A percentile compares a stretch with the other conserved stretches of the same genome.
Evolutionary conservation across 768 basidiomycete species (phyloP).

Genomic region (Cubamyces sp.): DNA sequence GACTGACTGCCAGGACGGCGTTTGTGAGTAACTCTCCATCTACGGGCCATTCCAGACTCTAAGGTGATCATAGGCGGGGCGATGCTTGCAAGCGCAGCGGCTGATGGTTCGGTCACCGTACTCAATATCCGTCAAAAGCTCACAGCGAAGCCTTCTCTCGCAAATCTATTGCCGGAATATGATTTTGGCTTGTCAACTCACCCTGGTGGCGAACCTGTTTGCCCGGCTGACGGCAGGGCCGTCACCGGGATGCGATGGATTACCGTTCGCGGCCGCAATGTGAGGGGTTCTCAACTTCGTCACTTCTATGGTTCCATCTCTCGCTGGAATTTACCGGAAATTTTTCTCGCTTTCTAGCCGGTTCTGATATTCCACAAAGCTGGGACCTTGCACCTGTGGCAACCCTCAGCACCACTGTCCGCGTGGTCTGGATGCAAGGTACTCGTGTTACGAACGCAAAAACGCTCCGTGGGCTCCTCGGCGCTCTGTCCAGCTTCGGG

Average conservation of each 20-base stretch:
- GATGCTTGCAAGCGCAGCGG: constrained; percentile 57
- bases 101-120: constrained; percentile 62
- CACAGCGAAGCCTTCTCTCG: constrained; percentile 27
- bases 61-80: constrained; percentile 51
- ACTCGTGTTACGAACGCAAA: constrained; percentile 51
- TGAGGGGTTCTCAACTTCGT: constrained; percentile 33
- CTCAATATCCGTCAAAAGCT: constrained; percentile 57
- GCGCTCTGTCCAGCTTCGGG: constrained; percentile 63
- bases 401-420: constrained; percentile 35
- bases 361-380: constrained; percentile 62
- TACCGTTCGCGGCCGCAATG: constrained; percentile 41
- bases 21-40: constrained; percentile 43
- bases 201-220: constrained; percentile 16
- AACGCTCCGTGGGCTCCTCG: constrained; percentile 60
- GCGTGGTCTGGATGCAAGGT: constrained; percentile 55
- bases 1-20: constrained; percentile 41
- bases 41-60: constrained; percentile 4
- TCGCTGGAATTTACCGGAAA: constrained; percentile 1
- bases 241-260: constrained; percentile 65
- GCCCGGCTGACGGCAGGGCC: constrained; percentile 44
- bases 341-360: constrained; percentile 41
- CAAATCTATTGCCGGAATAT: constrained; percentile 42
- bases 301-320: constrained; percentile 11
- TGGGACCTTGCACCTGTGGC: constrained; percentile 64
- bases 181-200: constrained; percentile 31